These are phyloP conservation scores for Dothideomycetes sp. DNA, from an alignment of 2,329 filamentous ascomycete species.

Conservation along the genomic window DNA sequence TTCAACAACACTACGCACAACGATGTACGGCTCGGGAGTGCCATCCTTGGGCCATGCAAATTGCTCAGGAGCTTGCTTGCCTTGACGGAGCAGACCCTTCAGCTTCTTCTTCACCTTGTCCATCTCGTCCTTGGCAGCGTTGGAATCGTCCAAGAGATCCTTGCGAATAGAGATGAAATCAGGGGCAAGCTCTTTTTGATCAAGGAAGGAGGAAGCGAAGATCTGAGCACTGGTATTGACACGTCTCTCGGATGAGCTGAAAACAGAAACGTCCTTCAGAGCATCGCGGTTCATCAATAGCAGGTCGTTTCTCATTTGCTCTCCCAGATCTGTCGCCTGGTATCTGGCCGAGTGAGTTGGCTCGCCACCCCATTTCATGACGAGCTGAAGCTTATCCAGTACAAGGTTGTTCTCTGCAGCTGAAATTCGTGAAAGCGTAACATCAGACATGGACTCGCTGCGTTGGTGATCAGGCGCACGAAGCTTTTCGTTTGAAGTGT, in stretches of 20 bases:
- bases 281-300: constrained; percentile 86
- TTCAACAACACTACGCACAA: constrained; percentile 83
- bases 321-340: constrained; percentile 86
- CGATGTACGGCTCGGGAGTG: constrained; percentile 86
- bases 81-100: constrained; percentile 81
- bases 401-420: constrained; percentile 87
- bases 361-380: constrained; percentile 98
- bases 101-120: constrained; percentile 99
- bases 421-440: constrained; percentile 88
- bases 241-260: constrained; percentile 87
- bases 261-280: constrained; percentile 85
- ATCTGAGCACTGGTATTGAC: constrained; percentile 96
- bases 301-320: constrained; percentile 92
- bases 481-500: constrained; percentile 17
- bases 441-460: constrained; percentile 76
- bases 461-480: constrained; percentile 41
- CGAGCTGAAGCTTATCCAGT: constrained; percentile 89
- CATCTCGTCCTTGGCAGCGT: constrained; percentile 97
- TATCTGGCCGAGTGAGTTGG: constrained; percentile 95
- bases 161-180: constrained; percentile 88
- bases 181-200: constrained; percentile 71
- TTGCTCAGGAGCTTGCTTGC: constrained; percentile 84
- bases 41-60: constrained; percentile 95
- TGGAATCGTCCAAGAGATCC: constrained; percentile 91
- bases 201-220: constrained; percentile 81